phyloP scores from a whole-genome alignment of 176 grass and related monocot species.

The Dendrocalamus sinicus region DNA sequence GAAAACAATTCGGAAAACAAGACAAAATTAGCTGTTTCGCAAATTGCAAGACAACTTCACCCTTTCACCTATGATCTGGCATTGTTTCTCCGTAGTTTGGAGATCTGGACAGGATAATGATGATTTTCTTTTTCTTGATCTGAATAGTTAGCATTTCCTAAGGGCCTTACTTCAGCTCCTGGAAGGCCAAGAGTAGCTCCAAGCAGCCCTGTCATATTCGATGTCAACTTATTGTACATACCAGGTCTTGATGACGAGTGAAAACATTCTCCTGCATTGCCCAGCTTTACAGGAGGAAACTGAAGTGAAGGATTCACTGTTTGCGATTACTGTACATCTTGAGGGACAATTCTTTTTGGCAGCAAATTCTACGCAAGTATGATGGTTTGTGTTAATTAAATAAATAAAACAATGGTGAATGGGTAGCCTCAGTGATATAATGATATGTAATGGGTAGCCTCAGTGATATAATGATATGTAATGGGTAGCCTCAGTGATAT shows the following conservation, averaged over 20 bases:
- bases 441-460: not conserved
- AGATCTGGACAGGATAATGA: slow-evolving; percentile 27
- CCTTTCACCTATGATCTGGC: not conserved
- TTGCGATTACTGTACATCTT: slow-evolving; percentile 18
- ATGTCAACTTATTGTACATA: slow-evolving; percentile 76
- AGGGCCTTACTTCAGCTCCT: slow-evolving; percentile 88
- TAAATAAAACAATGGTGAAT: not conserved
- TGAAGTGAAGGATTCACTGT: not conserved
- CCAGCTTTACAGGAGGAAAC: not conserved
- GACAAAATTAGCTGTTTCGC: not conserved
- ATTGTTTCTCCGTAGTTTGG: not conserved
- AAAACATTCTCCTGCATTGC: slow-evolving; percentile 8
- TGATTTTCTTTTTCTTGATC: slow-evolving; percentile 23
- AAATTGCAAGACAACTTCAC: not conserved
- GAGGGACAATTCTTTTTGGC: slow-evolving; percentile 43
- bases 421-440: slow-evolving; percentile 2
- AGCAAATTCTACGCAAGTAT: not conserved
- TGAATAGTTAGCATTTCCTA: slow-evolving; percentile 74
- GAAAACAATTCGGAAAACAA: not conserved
- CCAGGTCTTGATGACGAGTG: slow-evolving; percentile 93
- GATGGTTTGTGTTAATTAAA: not conserved
- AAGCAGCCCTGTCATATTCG: slow-evolving; percentile 89
- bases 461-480: not conserved
- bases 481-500: not conserved
- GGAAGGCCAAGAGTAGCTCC: slow-evolving; percentile 89